Evolutionary conservation across 768 basidiomycete genomes (phyloP), one percentile per base, ranked within the genome.

Genomic region (Harrya chromipes): DNA sequence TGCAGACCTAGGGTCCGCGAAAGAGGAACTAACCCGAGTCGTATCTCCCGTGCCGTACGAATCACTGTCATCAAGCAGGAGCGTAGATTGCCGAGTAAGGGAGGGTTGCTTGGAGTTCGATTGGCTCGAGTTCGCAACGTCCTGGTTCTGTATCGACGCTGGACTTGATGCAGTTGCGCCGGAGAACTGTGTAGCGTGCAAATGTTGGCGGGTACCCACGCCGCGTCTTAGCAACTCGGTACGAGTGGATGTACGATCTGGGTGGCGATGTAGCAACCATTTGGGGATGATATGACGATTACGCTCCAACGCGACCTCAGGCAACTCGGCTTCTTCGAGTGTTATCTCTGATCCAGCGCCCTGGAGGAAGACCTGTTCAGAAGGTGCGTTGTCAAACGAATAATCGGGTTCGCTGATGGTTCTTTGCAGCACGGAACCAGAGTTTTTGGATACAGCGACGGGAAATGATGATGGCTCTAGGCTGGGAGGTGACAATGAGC

Each of bases 281-380:
- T 93, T 83, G 4, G 97, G 95, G 41, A 99, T 84, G 52, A 99
- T 97, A 69, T 99, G 97, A n/a, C 88, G 80, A 66, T 99, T 89
- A 54, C 83, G 84, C 59, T 94, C 94, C 41, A 99, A 77, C 7
- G 83, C 83, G 13, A 99, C 97, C 68, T 98, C 95, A 1, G 97
- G 97, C 60, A 97, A 76, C 68, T 98, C 95, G 16, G 88, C 81
- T 58, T 86, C 87, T 45, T 80, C 82, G 2, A 63, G 49, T 33
- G 69, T 68, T 11, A 74, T 77, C 56, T 83, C 82, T 19, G 69
- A 77, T 23, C 65, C 52, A 6, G 47, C 62, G 20, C 63, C 67
- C 40, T 70, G 64, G 49, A 57, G 39, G 48, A 61, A 43, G 31
- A 37, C 36, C 12, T 46, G 35, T 17, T 45, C 45, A 24, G 53